Base-by-base conservation (phyloP, 2,329 filamentous ascomycete species). In the Boeremia lycopersici region DNA sequence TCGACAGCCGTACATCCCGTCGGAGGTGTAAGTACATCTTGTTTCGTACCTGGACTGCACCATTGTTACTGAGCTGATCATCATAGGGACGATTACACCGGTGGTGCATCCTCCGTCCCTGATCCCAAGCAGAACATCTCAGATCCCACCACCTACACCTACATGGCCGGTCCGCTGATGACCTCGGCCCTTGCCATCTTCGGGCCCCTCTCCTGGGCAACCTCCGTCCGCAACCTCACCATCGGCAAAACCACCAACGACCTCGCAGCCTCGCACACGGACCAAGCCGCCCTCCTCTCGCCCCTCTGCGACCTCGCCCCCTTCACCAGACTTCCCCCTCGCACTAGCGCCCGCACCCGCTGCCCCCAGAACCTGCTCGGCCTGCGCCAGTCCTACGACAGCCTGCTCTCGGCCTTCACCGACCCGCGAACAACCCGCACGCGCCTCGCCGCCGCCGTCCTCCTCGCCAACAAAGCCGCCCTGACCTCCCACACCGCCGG, bases 171-270 rank as follows among this genome's bases (percentile, higher is more conserved):
- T 0, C 45, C 45, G 1, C 29, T 55, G 8, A 49, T 49, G 40
- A 49, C 39, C 6, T 45, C 45, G 5, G 15, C 45, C 2, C 34
- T 49, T 2, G 39, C 40, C 8, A 40, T 55, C 28, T 55, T 55
- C 40, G 40, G 45, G 11, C n/a, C 26, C 8, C 2, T 11, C 28
- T 49, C 45, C 1, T 55, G 52, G 52, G 25, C 26, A 1, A 5
- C 26, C n/a, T 12, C 41, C 2, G 41, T 46, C 13, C 6, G 11
- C 17, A 53, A 53, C 23, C 23, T 47, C 2, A 53, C 49, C 7
- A 15, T 15, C 11, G 23, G 15, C 15, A 30, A 25, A 12, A 17
- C 40, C 13, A 9, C 25, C 5, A 4, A 35, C 3, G 26, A 23
- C 1, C 42, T 41, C 29, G 4, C 15, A 4, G 25, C 13, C 6